Evolutionary conservation across 2,329 filamentous ascomycete species (phyloP).

Genomic region (Ophiocordyceps sinensis): DNA sequence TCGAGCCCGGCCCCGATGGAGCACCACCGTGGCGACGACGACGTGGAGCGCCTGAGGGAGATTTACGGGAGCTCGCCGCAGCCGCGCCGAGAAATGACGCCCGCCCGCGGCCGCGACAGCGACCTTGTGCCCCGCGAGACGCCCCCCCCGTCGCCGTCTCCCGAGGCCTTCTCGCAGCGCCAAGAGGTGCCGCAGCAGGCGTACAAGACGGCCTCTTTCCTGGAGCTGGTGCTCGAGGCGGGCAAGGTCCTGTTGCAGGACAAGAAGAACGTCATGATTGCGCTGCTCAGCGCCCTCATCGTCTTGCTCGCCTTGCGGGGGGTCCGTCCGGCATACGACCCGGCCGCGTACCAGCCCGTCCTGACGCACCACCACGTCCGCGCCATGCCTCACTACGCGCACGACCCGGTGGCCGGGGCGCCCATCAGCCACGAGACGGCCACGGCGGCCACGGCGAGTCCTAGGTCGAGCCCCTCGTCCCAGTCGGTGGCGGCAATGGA

Average conservation of each 20-base stretch:
- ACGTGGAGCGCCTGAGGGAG: conserved; percentile 38
- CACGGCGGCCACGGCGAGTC: neutral
- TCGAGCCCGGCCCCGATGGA: conserved; percentile 6
- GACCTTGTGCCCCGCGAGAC: conserved; percentile 3
- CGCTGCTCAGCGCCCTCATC: conserved; percentile 37
- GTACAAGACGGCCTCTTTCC: conserved; percentile 32
- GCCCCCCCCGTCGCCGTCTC: no score
- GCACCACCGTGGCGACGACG: conserved; percentile 27
- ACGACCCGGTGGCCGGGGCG: neutral
- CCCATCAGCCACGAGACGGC: neutral
- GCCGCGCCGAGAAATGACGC: conserved; percentile 4
- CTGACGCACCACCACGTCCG: neutral
- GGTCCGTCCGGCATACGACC: conserved; percentile 8
- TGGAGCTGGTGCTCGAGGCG: conserved; percentile 39
- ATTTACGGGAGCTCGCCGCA: conserved; percentile 31
- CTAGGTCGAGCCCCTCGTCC: neutral
- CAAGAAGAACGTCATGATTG: conserved; percentile 44
- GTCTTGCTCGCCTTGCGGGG: conserved; percentile 31
- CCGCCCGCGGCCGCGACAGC: conserved; percentile 1
- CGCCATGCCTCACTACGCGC: neutral
- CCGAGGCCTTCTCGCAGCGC: conserved; percentile 4
- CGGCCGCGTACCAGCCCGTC: conserved; percentile 12
- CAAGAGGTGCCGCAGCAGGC: conserved; percentile 13
- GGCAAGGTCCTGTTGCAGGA: conserved; percentile 39
- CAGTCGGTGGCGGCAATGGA: neutral